A percentile compares a stretch with the other conserved stretches of the same genome.
Conservation (phyloP, 2,329 filamentous ascomycete species). For the Colletotrichum brevisporum region DNA sequence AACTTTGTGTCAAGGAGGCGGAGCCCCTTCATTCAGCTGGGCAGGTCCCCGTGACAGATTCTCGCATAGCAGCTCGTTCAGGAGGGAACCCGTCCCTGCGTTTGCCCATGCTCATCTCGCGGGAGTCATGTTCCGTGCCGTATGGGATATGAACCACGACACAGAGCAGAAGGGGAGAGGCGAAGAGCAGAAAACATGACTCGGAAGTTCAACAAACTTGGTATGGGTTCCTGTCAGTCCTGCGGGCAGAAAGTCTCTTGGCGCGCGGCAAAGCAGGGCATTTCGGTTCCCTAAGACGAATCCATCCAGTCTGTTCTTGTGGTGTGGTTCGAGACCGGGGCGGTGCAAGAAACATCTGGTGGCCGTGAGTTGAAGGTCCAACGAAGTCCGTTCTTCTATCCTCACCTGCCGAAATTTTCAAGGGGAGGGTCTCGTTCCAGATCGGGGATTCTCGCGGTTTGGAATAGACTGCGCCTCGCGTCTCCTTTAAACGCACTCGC, state of each 20-base stretch:
- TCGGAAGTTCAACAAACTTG: constrained; percentile 10
- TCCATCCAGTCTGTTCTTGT: constrained; percentile 4
- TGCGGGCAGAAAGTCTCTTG: constrained; percentile 17
- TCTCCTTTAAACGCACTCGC: constrained; percentile 7
- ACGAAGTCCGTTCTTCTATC: no score
- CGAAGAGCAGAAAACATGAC: constrained; percentile 24
- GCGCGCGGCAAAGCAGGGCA: neutral
- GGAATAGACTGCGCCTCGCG: constrained; percentile 17
- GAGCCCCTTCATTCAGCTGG: neutral
- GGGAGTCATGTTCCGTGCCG: neutral
- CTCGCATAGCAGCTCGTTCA: neutral
- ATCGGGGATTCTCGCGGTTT: constrained; percentile 2
- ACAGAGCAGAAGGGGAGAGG: neutral
- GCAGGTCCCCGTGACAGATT: constrained; percentile 17
- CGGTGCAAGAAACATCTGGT: neutral
- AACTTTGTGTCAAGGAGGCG: constrained; percentile 29
- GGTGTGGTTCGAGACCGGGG: neutral
- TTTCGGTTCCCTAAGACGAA: neutral
- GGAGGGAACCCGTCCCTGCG: constrained; percentile 2
- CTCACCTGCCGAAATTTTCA: neutral
- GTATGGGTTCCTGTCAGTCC: constrained; percentile 12
- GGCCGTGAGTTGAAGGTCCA: neutral
- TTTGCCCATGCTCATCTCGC: neutral
- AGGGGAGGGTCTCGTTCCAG: neutral
- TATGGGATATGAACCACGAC: constrained; percentile 4